Conservation (phyloP, 768 basidiomycete species). For the Coprinopsis strossmayeri region DNA sequence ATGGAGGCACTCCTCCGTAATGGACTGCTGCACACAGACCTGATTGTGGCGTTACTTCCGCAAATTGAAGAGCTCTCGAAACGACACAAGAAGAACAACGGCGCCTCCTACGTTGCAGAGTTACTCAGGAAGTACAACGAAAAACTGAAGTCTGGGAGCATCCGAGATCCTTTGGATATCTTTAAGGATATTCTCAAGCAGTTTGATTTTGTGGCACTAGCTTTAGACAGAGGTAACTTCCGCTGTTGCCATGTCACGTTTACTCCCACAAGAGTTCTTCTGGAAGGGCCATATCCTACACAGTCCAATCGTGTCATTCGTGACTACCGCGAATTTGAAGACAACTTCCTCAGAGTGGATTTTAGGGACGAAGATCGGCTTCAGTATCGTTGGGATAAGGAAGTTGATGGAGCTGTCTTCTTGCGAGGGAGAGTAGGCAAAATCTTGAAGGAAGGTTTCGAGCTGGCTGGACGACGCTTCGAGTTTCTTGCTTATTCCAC, state of each 20-base stretch:
- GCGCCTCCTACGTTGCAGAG: slow-evolving; percentile 28
- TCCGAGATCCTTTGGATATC: slow-evolving; percentile 23
- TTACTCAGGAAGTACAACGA: slow-evolving; percentile 52
- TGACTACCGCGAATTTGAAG: slow-evolving; percentile 48
- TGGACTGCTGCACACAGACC: slow-evolving; percentile 52
- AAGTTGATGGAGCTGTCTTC: slow-evolving; percentile 52
- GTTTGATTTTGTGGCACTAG: slow-evolving; percentile 15
- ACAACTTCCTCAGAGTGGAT: slow-evolving; percentile 75
- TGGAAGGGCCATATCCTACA: slow-evolving; percentile 71
- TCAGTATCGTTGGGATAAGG: slow-evolving; percentile 65
- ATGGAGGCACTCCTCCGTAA: slow-evolving; percentile 64
- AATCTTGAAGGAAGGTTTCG: slow-evolving; percentile 56
- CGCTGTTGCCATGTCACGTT: slow-evolving; percentile 72
- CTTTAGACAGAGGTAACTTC: slow-evolving; percentile 34
- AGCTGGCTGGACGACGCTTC: slow-evolving; percentile 63
- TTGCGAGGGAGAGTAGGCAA: slow-evolving; percentile 53
- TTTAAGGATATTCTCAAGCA: slow-evolving; percentile 1
- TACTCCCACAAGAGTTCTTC: slow-evolving; percentile 64
- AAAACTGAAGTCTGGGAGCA: slow-evolving; percentile 35
- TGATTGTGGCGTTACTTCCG: slow-evolving; percentile 41
- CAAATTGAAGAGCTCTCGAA: slow-evolving; percentile 35
- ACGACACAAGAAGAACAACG: slow-evolving; percentile 17
- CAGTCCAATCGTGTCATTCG: slow-evolving; percentile 83
- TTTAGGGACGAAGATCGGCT: slow-evolving; percentile 80
- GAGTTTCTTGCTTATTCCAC: slow-evolving; percentile 80